Evolutionary conservation across 1,139 yeast genomes (phyloP), one percentile per base, ranked within the genome.

Genomic region (Sugiyamaella sp.): DNA sequence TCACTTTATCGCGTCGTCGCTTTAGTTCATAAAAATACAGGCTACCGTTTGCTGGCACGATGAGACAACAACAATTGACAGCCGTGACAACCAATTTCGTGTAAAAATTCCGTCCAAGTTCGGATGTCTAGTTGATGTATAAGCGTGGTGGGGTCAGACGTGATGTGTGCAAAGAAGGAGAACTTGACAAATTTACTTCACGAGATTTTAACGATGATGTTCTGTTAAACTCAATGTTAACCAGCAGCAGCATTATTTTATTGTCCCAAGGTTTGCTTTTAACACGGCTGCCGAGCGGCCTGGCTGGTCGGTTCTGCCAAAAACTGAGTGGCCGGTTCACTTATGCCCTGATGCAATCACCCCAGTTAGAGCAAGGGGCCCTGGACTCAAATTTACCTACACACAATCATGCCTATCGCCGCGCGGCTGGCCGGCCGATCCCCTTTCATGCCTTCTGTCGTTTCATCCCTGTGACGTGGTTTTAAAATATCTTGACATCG

Each of bases 111-210:
- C n/a, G n/a, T n/a, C n/a, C n/a, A n/a, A n/a, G n/a, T n/a, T n/a
- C n/a, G n/a, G n/a, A n/a, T n/a, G n/a, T n/a, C n/a, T n/a, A n/a
- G n/a, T 40, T 24, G 19, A 8, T n/a, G 44, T 25, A 8, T 43
- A 16, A 17, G 25, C 12, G 38, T 12, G n/a, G 27, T 38, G 25
- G 25, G 16, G 14, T 25, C 5, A 17, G n/a, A 4, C 6, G 16
- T 19, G 42, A 20, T 19, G 22, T 17, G 22, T 10, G 25, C 24
- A 19, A 29, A 24, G 33, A 40, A 40, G 44, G 33, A 33, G 35
- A 32, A 44, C 27, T 33, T 44, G 47, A 44, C 47, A 44, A 44
- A 32, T 44, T 44, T 44, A 44, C 47, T 44, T 44, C 47, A 44
- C 47, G 47, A 44, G 47, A 32, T 32, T 44, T 44, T 25, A 44